Conservation (phyloP, 2,329 filamentous ascomycete species). For the Phaeosphaeriaceae sp. region DNA sequence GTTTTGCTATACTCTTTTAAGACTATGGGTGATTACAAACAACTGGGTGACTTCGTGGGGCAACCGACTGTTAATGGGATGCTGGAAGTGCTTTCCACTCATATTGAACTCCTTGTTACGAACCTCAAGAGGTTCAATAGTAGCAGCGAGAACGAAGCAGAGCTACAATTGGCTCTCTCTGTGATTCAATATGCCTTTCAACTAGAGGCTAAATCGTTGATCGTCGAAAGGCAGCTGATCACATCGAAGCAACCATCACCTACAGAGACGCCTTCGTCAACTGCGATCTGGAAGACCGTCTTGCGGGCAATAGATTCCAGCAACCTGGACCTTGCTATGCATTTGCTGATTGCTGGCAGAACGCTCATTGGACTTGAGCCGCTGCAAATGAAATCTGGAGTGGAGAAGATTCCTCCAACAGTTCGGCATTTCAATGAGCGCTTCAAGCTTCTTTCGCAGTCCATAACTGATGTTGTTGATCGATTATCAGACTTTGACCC, state of each 20-base stretch:
- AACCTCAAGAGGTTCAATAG: slow-evolving; percentile 38
- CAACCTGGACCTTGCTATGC: slow-evolving; percentile 74
- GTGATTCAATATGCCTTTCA: slow-evolving; percentile 71
- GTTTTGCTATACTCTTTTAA: slow-evolving; percentile 47
- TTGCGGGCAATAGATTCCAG: slow-evolving; percentile 70
- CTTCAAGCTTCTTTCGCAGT: slow-evolving; percentile 66
- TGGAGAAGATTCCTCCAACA: slow-evolving; percentile 55
- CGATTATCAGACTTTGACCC: slow-evolving; percentile 77
- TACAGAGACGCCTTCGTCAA: slow-evolving; percentile 72
- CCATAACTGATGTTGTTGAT: slow-evolving; percentile 76
- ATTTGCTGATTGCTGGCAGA: slow-evolving; percentile 73
- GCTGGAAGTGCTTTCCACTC: slow-evolving; percentile 68
- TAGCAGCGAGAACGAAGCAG: slow-evolving; percentile 34
- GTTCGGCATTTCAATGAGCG: slow-evolving; percentile 79
- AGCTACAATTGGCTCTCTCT: slow-evolving; percentile 61
- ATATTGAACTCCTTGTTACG: slow-evolving; percentile 53
- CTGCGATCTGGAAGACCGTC: slow-evolving; percentile 79
- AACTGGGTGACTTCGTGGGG: slow-evolving; percentile 38
- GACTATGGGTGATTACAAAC: slow-evolving; percentile 26
- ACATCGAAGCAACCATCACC: slow-evolving; percentile 64
- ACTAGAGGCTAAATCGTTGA: slow-evolving; percentile 74
- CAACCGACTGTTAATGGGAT: slow-evolving; percentile 59
- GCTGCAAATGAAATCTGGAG: slow-evolving; percentile 57
- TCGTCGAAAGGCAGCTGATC: slow-evolving; percentile 72
- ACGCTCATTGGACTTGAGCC: slow-evolving; percentile 77